Base-by-base conservation (phyloP, 2,329 filamentous ascomycete genomes). In the Ophiostoma pallidulum region DNA sequence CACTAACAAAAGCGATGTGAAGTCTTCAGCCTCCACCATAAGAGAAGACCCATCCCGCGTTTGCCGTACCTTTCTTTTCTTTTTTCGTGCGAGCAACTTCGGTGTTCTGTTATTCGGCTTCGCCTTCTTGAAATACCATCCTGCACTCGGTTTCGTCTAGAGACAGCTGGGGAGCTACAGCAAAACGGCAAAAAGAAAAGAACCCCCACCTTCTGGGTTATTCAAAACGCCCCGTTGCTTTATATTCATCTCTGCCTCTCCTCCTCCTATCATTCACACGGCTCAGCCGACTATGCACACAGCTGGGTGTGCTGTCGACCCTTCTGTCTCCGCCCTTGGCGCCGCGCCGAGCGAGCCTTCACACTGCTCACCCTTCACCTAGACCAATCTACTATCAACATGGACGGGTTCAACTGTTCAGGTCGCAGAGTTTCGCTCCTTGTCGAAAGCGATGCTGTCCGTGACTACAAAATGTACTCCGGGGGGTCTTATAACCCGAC, bases 361-460 rank as follows among this genome's bases (percentile, higher is more conserved):
- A 31, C 19, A 22, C 19, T 20, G n/a, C n/a, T n/a, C n/a, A n/a
- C n/a, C n/a, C n/a, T n/a, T n/a, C n/a, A n/a, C n/a, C n/a, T n/a
- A n/a, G n/a, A n/a, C n/a, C n/a, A n/a, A n/a, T n/a, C 51, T 24
- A 60, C 51, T 54, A 54, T 56, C 49, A 64, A 50, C 54, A 78
- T 80, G 74, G 69, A 77, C 52, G 72, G 69, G 45, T 66, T 71
- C 57, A 73, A 80, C 61, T 73, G 76, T 37, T 66, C 70, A 36
- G 77, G 77, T 56, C 73, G 74, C 55, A 66, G 70, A 61, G 72
- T 81, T 58, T 80, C 77, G 44, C 66, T 81, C 9, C 66, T 81
- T 33, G 80, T 80, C 60, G 75, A 80, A 53, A 74, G 77, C 41
- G 48, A n/a, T n/a, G n/a, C n/a, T n/a, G n/a, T n/a, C n/a, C n/a